Evolutionary conservation across 1,139 yeast species (phyloP), one percentile per base, ranked within the genome.

Genomic region (Hemisphaericaspora xylanilytica): DNA sequence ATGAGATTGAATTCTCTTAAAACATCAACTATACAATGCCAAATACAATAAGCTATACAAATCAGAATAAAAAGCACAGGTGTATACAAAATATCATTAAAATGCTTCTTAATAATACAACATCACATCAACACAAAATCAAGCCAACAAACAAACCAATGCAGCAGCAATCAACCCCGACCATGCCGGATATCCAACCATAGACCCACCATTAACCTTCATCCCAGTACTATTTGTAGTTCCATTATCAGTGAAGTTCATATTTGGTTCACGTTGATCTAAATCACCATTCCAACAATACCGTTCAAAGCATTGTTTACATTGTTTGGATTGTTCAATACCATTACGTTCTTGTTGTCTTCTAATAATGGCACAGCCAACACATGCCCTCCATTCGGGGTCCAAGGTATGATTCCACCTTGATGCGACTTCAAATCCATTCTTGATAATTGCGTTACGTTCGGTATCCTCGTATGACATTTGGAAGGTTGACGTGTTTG

Each of bases 351-450:
- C 95, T 56, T 84, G 83, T 40, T 84, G 80, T 59, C 96, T 80
- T 61, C 88, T 83, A 42, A 89, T 71, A 39, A 89, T 78, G 7
- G 97, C 97, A 70, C 97, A 89, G 1, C 90, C 87, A 38, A 89
- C 76, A 70, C 97, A 89, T 6, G 84, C 75, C 38, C 77, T 71
- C 83, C 89, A 89, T 40, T 84, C 83, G 2, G 68, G 60, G 53
- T 85, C 95, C 31, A 82, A 65, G 4, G 96, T 85, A 32, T 80
- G 65, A 57, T 88, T 88, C 49, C 75, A 73, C 58, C 88, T 78
- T 1, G 95, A 74, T 20, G 85, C 78, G 26, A 78, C 77, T 57
- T 85, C 94, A 57, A 83, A 87, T 10, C 96, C 97, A 58, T 89
- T 89, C 52, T 73, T 66, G 46, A 89, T 78, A 66, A 88, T 72